Percentiles rank a stretch among this genome's conserved stretches.
These are phyloP conservation scores for Cucurbita argyrosperma DNA, from an alignment of 306 rosid genomes.

Conservation along the genomic window DNA sequence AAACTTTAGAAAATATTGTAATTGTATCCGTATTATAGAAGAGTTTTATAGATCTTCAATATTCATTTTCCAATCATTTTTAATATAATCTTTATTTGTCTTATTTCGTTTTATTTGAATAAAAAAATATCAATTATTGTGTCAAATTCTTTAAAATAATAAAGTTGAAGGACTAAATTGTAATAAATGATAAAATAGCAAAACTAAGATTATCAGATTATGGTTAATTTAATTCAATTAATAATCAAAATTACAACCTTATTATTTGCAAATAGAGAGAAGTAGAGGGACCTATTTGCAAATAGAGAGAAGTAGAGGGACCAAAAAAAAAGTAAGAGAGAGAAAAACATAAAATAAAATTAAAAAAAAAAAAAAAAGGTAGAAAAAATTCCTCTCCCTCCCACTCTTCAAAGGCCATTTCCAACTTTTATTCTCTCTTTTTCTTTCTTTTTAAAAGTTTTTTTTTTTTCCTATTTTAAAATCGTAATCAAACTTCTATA, in stretches of 20 bases:
- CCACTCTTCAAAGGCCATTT: neutral
- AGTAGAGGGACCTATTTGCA: neutral
- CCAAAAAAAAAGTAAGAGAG: neutral
- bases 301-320: neutral
- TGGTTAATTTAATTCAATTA: neutral
- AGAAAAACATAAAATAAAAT: neutral
- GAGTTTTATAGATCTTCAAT: too few relatives aligned
- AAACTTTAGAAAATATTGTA: neutral
- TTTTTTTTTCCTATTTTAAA: neutral
- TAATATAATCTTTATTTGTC: too few relatives aligned
- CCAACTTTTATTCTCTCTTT: neutral
- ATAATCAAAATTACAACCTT: neutral
- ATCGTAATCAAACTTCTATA: constrained; percentile 8
- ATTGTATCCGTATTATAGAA: too few relatives aligned
- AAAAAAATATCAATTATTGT: too few relatives aligned
- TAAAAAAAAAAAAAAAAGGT: neutral
- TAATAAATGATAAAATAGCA: neutral
- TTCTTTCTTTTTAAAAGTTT: neutral
- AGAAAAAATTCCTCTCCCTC: neutral
- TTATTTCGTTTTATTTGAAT: too few relatives aligned
- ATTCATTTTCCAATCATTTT: too few relatives aligned
- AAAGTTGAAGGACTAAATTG: too few relatives aligned
- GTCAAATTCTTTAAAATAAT: too few relatives aligned
- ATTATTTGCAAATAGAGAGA: neutral
- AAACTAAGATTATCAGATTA: neutral